A percentile compares a stretch with the other conserved stretches of the same genome.
Conservation (phyloP, 148 eudicot species). For the Diospyros lotus region DNA sequence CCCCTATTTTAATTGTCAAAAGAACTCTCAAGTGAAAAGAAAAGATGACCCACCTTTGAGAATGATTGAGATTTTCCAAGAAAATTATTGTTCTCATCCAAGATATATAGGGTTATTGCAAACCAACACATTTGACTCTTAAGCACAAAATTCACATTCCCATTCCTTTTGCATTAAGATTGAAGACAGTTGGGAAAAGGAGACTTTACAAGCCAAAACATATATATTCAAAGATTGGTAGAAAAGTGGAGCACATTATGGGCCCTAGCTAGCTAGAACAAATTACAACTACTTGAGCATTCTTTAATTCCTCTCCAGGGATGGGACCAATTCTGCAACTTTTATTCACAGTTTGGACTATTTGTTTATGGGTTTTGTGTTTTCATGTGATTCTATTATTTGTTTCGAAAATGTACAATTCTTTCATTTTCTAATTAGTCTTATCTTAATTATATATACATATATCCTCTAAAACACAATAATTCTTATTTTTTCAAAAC, state of each 20-base stretch:
- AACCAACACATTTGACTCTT: neutral
- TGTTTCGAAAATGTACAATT: no score
- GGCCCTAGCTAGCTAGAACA: neutral
- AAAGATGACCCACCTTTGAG: neutral
- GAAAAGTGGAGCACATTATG: neutral
- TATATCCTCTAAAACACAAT: no score
- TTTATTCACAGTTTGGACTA: no score
- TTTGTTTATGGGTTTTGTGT: no score
- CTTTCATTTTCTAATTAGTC: no score
- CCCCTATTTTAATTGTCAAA: no score
- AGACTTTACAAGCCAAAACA: constrained; percentile 5
- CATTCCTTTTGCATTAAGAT: neutral
- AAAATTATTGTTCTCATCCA: constrained; percentile 6
- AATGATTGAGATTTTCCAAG: constrained; percentile 6
- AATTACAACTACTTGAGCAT: neutral
- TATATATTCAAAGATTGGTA: neutral
- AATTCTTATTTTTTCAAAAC: no score
- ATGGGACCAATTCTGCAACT: no score
- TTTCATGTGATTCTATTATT: no score
- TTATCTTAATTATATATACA: no score
- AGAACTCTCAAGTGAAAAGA: no score
- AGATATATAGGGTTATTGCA: neutral
- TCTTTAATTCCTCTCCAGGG: neutral
- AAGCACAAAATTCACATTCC: no score
- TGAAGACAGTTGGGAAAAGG: neutral